Base-by-base conservation (phyloP, 176 grass and related monocot genomes). In the Microstegium vimineum region DNA sequence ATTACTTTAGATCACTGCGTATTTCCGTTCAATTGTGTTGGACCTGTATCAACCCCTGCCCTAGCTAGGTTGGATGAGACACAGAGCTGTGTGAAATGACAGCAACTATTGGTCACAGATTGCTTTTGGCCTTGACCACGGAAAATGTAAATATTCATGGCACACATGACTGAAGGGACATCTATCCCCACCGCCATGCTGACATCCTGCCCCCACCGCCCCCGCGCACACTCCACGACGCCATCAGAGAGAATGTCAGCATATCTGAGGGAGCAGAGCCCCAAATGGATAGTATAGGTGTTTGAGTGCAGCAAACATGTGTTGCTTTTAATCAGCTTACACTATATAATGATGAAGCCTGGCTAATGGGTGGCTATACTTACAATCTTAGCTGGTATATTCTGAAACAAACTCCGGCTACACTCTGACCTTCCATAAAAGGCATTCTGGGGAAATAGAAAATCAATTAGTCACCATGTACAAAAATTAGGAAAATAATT, bases 41-140 rank as follows among this genome's bases (percentile, higher is more conserved):
- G 26, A 75, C 34, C 8, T 75, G 9, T 15, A 33, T 8, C 70
- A 70, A 16, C 52, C 65, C 60, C 37, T 84, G 4, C 59, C 45
- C 10, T 84, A 40, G 38, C 17, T 73, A 54, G 18, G 52, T 5
- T 23, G 33, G 77, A 69, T 40, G 38, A 62, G 26, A n/a, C 56
- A n/a, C n/a, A 65, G 20, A 26, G 54, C 54, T 25, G 54, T 59
- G 54, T 8, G 67, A 79, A 65, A 54, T 23, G 34, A 33, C 56
- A 73, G 23, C 31, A 64, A 79, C 41, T 41, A 43, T 54, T 65
- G 68, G 56, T 65, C 23, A 72, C 54, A 65, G 4, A 71, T 80
- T 64, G 42, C 67, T 79, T 80, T 72, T 68, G 20, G 15, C 35
- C 4, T 41, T 62, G 13, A 27, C 37, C 6, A 71, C 16, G 43